Evolutionary conservation across 768 basidiomycete species (phyloP).

Genomic region (Naganishia kalamii): DNA sequence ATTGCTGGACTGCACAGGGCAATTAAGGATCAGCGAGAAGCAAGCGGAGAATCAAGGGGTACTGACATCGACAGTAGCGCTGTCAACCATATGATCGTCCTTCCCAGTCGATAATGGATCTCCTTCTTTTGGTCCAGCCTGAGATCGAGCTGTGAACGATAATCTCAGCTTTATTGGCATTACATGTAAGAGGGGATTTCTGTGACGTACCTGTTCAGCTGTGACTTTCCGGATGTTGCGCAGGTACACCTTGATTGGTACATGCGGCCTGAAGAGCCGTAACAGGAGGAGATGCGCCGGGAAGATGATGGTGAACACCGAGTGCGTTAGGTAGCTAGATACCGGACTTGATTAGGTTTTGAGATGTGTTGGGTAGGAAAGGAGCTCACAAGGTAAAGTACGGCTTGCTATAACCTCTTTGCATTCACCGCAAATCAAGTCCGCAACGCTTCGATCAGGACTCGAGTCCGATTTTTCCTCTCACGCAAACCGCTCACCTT

Average conservation of each 20-base stretch:
- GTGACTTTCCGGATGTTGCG: constrained; percentile 50
- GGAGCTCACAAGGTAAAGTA: constrained; percentile 73
- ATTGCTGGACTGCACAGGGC: constrained; percentile 31
- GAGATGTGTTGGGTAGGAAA: neutral
- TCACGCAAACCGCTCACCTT: constrained; percentile 13
- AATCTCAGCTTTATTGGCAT: neutral
- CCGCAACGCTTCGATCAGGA: neutral
- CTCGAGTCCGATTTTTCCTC: too few species aligned
- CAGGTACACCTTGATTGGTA: constrained; percentile 53
- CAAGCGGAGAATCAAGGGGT: neutral
- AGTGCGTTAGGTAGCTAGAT: constrained; percentile 76
- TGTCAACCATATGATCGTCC: constrained; percentile 33
- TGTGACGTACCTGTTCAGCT: constrained; percentile 49
- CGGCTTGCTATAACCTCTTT: constrained; percentile 67
- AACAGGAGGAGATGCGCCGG: constrained; percentile 74
- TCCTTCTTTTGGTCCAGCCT: neutral
- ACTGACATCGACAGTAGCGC: constrained; percentile 31
- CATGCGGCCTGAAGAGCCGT: constrained; percentile 48
- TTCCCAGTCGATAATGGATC: constrained; percentile 19
- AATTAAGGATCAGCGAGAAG: neutral
- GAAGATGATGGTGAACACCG: constrained; percentile 66
- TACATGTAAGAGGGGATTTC: too few species aligned
- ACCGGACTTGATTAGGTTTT: constrained; percentile 16
- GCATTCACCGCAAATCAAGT: constrained; percentile 46
- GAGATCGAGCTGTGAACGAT: neutral